These are phyloP conservation scores for Bipolaris oryzae DNA, from an alignment of 2,329 filamentous ascomycete species.

Conservation along the genomic window DNA sequence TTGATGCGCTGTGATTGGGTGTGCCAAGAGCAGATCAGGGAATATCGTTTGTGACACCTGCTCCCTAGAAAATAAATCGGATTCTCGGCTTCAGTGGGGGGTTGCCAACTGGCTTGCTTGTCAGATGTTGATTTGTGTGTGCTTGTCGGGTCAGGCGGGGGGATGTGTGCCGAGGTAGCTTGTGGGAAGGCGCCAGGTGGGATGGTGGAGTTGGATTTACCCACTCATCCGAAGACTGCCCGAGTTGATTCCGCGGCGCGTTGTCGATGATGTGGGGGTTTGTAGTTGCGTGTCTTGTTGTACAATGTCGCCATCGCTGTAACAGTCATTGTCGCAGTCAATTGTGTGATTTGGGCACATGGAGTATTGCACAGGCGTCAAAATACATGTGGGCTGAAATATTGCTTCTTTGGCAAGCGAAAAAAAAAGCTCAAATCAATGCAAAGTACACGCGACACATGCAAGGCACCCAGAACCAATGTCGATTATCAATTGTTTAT, in stretches of 20 bases:
- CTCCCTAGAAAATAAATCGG: too few relatives aligned
- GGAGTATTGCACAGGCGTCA: background rate
- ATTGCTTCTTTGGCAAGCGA: background rate
- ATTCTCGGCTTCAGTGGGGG: too few relatives aligned
- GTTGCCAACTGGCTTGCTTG: too few relatives aligned
- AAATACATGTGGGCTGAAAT: background rate
- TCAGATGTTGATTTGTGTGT: too few relatives aligned
- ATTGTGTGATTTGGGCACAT: background rate
- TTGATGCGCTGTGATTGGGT: too few relatives aligned
- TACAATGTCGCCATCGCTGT: background rate
- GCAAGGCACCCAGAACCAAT: background rate
- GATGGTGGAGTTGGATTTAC: background rate
- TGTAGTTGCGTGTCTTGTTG: background rate
- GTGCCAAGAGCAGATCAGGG: too few relatives aligned
- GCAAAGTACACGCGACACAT: too few relatives aligned
- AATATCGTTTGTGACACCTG: too few relatives aligned
- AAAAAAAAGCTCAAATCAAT: background rate
- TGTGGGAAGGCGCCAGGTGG: background rate
- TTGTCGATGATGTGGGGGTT: background rate
- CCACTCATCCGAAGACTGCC: background rate
- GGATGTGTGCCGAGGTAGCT: background rate
- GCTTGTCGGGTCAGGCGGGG: background rate
- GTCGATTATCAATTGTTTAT: constrained; percentile 10
- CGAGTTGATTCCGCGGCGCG: background rate
- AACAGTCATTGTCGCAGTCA: background rate